Conservation (phyloP, 83 land plant genomes). For the Picea abies region DNA sequence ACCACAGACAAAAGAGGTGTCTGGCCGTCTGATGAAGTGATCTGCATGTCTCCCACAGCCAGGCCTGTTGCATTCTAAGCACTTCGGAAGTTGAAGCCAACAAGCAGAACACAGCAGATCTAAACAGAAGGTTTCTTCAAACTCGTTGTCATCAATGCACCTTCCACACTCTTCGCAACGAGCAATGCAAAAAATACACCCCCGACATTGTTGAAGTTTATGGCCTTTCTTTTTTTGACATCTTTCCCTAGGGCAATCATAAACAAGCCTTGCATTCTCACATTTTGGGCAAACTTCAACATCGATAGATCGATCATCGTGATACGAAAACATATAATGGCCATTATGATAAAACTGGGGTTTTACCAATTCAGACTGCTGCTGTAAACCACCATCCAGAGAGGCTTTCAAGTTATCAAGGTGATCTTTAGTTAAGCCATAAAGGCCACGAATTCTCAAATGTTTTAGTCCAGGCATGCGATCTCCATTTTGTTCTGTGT, state of each 20-base stretch:
- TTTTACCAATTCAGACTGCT: slow-evolving; percentile 1
- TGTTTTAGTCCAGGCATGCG: slow-evolving; percentile 36
- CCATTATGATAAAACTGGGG: slow-evolving; percentile 46
- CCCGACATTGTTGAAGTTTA: slow-evolving; percentile 43
- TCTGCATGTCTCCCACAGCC: slow-evolving; percentile 57
- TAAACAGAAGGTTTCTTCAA: slow-evolving; percentile 63
- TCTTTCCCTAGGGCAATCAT: slow-evolving; percentile 61
- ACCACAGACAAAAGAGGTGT: slow-evolving; percentile 45
- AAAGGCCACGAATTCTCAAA: slow-evolving; percentile 55
- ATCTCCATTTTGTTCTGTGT: slow-evolving; percentile 14
- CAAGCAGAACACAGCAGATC: slow-evolving; percentile 56
- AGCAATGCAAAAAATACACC: slow-evolving; percentile 59
- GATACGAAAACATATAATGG: slow-evolving; percentile 24
- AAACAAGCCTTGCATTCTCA: slow-evolving; percentile 49
- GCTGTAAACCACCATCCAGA: slow-evolving; percentile 20
- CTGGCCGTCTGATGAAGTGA: slow-evolving; percentile 14
- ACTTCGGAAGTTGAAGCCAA: slow-evolving; percentile 26
- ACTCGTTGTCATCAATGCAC: slow-evolving; percentile 52
- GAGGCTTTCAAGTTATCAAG: slow-evolving; percentile 45
- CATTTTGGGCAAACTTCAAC: slow-evolving; percentile 71
- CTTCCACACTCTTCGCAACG: slow-evolving; percentile 69
- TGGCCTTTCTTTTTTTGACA: slow-evolving; percentile 37
- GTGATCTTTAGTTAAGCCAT: slow-evolving; percentile 44
- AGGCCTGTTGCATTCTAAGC: slow-evolving; percentile 65
- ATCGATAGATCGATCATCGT: slow-evolving; percentile 61